Conservation (phyloP, 2,329 filamentous ascomycete species). For the Sarocladiaceae sp. region DNA sequence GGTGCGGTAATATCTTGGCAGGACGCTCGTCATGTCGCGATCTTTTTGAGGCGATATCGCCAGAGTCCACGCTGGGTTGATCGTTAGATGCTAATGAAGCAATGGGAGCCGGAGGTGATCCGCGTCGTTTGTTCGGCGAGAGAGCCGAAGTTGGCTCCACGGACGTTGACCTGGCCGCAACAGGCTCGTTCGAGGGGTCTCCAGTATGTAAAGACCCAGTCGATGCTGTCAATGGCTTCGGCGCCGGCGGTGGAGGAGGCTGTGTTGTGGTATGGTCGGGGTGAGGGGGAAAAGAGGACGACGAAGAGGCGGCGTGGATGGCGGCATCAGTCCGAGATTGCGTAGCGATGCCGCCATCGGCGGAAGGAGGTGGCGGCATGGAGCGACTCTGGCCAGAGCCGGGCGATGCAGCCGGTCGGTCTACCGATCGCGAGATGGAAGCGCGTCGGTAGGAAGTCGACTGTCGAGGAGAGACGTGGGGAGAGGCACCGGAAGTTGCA, state of each 20-base stretch:
- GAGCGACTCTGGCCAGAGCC: background rate
- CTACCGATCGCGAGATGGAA: conserved; percentile 18
- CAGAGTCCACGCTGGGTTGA: background rate
- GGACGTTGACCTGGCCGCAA: background rate
- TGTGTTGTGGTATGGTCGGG: background rate
- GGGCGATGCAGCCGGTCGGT: background rate
- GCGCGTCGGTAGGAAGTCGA: conserved; percentile 22
- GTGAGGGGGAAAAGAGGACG: background rate
- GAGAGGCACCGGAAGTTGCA: conserved; percentile 24
- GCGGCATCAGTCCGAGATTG: background rate
- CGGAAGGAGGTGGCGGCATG: conserved; percentile 1
- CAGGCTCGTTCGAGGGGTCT: background rate
- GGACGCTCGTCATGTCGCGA: conserved; percentile 44
- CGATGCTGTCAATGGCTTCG: background rate
- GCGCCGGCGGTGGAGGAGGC: background rate
- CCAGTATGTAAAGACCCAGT: background rate
- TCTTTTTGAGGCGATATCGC: conserved; percentile 43
- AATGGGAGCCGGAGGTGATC: background rate
- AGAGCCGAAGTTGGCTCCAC: background rate
- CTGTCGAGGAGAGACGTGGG: conserved; percentile 21
- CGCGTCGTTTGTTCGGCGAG: conserved; percentile 5
- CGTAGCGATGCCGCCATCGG: background rate
- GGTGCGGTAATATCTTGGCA: conserved; percentile 59
- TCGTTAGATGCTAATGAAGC: background rate
- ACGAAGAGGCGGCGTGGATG: background rate